A percentile compares a stretch with the other conserved stretches of the same genome.
Evolutionary conservation across 352 stramenopile species (phyloP).

Genomic region (Pythium apleroticum): DNA sequence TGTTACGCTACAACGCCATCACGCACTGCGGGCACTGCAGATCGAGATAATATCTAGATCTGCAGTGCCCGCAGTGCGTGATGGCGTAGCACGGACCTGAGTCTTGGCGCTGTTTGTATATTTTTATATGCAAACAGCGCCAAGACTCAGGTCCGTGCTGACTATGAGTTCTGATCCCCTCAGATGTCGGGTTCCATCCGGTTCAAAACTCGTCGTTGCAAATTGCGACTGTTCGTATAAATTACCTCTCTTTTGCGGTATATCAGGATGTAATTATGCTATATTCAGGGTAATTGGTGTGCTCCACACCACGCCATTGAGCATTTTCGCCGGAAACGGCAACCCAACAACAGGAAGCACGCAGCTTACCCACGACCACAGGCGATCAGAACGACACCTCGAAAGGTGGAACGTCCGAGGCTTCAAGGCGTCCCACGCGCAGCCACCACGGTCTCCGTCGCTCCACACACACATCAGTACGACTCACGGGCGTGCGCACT

Average conservation of each 20-base stretch:
- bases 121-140: no score
- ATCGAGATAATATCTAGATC: no score
- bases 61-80: no score
- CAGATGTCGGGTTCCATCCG: neutral
- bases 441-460: neutral
- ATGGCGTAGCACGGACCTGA: no score
- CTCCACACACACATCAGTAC: neutral
- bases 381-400: neutral
- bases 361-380: neutral
- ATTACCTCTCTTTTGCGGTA: slow-evolving; percentile 1
- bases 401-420: neutral
- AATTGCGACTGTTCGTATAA: neutral
- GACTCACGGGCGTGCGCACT: neutral
- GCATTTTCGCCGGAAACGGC: slow-evolving; percentile 21
- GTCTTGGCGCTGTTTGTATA: no score
- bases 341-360: slow-evolving; percentile 14
- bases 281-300: slow-evolving; percentile 15
- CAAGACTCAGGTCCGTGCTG: neutral
- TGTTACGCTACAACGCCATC: no score
- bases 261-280: neutral
- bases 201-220: neutral
- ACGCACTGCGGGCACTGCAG: no score
- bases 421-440: neutral
- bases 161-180: slow-evolving; percentile 1
- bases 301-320: slow-evolving; percentile 1